Percentiles rank a stretch among this genome's conserved stretches.
Evolutionary conservation across 805 yeast genomes (phyloP).

Genomic region (Wickerhamiella hasegawae): DNA sequence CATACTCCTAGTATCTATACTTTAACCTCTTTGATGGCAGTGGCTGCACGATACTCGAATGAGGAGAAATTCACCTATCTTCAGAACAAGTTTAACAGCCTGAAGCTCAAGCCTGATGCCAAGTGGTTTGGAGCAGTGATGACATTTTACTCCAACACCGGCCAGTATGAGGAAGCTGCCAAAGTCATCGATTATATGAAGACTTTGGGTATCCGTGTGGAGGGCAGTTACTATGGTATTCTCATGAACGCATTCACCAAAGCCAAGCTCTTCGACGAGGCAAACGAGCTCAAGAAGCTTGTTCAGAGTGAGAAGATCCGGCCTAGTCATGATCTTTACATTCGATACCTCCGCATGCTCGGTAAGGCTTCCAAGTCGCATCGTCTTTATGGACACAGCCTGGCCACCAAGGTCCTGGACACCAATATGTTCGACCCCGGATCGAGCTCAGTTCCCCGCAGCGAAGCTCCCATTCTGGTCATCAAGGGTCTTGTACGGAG

Average conservation of each 20-base stretch:
- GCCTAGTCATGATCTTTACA: slow-evolving; percentile 13
- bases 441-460: slow-evolving; percentile 16
- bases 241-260: slow-evolving; percentile 12
- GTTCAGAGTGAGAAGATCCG: slow-evolving; percentile 10
- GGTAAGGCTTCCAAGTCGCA: slow-evolving; percentile 1
- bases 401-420: slow-evolving; percentile 7
- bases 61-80: slow-evolving; percentile 1
- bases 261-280: slow-evolving; percentile 6
- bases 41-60: slow-evolving; percentile 10
- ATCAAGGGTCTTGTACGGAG: slow-evolving; percentile 13
- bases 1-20: slow-evolving; percentile 10
- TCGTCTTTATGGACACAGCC: slow-evolving; percentile 1
- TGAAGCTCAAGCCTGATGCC: slow-evolving; percentile 16
- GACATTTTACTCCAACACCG: slow-evolving; percentile 20
- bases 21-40: slow-evolving; percentile 13
- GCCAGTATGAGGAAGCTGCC: no score
- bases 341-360: slow-evolving; percentile 13
- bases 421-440: slow-evolving; percentile 15
- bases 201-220: slow-evolving; percentile 4
- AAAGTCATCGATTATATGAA: slow-evolving; percentile 17
- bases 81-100: slow-evolving; percentile 11
- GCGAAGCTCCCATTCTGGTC: slow-evolving; percentile 14
- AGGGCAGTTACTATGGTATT: slow-evolving; percentile 15
- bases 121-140: slow-evolving; percentile 20
- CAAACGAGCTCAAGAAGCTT: slow-evolving; percentile 7